Base-by-base conservation (phyloP, 805 yeast genomes). In the Brettanomyces anomalus region DNA sequence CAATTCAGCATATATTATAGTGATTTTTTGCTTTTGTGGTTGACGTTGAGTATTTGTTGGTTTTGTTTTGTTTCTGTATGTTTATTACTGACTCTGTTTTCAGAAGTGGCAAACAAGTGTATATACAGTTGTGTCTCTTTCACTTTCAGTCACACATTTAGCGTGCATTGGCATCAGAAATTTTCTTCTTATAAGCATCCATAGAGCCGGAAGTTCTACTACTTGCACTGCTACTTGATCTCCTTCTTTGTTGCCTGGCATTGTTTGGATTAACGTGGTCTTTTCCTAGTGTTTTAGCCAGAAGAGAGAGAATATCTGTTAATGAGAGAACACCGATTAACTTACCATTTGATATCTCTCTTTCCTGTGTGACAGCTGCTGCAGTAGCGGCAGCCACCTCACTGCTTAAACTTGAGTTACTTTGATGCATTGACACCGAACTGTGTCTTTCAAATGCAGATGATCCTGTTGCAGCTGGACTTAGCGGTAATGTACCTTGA, bases 321-420 rank as follows among this genome's bases (percentile, higher is more conserved):
- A 93, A 67, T 3, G 96, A 85, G 3, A 93, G 79, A 20, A 93
- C 97, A 34, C 97, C 97, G 43, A 86, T 77, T 47, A 90, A 71
- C 56, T 80, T 84, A 14, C 96, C 96, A 2, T 86, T 78, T 36
- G 81, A 80, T 8, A 49, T 31, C 40, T 61, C 59, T 16, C 57
- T 60, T 20, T 57, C 53, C 14, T 54, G 58, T n/a, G 46, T 37
- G 5, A 43, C 33, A n/a, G 43, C 32, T 13, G 49, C 33, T 15
- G 46, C 40, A 30, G 39, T 35, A 14, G 17, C 37, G 21, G 37
- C 33, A 16, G 43, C 37, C 35, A 39, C 19, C 15, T 41, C 36
- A 16, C 42, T n/a, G n/a, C 36, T 36, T 18, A 44, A 36, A 14
- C 30, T 31, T 15, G 41, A 21, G 19, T 20, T 15, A 18, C 33